These are phyloP conservation scores for Cyanodermella asteris DNA, from an alignment of 2,329 filamentous ascomycete species.

Conservation along the genomic window DNA sequence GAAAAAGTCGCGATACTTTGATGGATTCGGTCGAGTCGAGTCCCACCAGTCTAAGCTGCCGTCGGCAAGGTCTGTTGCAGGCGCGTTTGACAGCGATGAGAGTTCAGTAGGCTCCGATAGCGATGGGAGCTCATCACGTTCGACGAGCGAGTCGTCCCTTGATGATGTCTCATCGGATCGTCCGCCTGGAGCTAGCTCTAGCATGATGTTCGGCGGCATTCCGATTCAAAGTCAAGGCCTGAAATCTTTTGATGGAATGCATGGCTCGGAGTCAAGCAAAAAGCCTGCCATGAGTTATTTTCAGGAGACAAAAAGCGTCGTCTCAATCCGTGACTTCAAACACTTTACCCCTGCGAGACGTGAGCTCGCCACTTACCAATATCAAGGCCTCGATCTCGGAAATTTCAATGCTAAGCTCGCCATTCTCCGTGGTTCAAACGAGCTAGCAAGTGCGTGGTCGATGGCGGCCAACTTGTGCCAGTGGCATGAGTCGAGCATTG, in stretches of 20 bases:
- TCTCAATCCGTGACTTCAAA: constrained; percentile 52
- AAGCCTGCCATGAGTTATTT: no score
- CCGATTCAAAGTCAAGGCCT: constrained; percentile 33
- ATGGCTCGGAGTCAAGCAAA: constrained; percentile 21
- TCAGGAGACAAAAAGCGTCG: constrained; percentile 43
- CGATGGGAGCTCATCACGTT: constrained; percentile 34
- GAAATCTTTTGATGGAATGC: constrained; percentile 33
- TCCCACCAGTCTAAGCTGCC: constrained; percentile 26
- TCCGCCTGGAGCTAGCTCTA: constrained; percentile 26
- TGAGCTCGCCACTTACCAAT: constrained; percentile 52
- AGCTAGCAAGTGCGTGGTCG: neutral
- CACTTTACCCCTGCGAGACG: constrained; percentile 57
- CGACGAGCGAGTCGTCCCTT: constrained; percentile 32
- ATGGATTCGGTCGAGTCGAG: constrained; percentile 39
- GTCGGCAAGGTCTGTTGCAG: constrained; percentile 23
- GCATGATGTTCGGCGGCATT: constrained; percentile 29
- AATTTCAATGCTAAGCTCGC: constrained; percentile 48
- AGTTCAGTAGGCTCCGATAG: no score
- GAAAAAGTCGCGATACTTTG: constrained; percentile 33
- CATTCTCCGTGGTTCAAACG: neutral
- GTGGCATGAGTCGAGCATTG: constrained; percentile 36
- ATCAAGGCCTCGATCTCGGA: constrained; percentile 49
- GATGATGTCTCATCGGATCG: constrained; percentile 21
- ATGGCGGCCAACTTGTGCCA: constrained; percentile 12
- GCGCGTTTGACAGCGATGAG: constrained; percentile 21